A percentile compares a stretch with the other conserved stretches of the same genome.
These are phyloP conservation scores for Beta macrorhiza DNA, from an alignment of 179 eudicot genomes.

Conservation along the genomic window DNA sequence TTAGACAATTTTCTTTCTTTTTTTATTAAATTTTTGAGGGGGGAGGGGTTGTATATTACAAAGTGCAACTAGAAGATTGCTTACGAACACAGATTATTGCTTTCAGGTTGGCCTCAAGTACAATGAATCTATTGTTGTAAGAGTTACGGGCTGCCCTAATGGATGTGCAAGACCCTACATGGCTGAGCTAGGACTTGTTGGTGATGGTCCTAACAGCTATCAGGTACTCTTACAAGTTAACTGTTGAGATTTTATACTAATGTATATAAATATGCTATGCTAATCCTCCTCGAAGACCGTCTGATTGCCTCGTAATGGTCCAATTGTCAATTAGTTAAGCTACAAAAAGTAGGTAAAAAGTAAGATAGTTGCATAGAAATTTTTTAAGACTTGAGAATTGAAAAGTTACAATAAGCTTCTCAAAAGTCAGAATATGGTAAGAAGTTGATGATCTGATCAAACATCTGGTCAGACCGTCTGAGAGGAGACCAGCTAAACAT, in stretches of 20 bases:
- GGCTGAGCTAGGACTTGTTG: conserved; percentile 99
- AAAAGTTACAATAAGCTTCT: too few relatives aligned
- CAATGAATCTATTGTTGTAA: conserved; percentile 73
- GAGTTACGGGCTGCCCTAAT: conserved; percentile 97
- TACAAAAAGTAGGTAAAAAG: too few relatives aligned
- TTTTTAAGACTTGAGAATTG: too few relatives aligned
- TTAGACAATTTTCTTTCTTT: neutral
- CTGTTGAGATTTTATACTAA: neutral
- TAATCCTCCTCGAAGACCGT: too few relatives aligned
- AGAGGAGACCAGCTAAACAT: too few relatives aligned
- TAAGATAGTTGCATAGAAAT: too few relatives aligned
- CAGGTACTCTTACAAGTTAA: conserved; percentile 47
- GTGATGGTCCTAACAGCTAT: conserved; percentile 98
- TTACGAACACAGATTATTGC: conserved; percentile 13
- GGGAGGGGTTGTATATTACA: too few relatives aligned
- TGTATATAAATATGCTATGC: neutral
- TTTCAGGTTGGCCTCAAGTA: conserved; percentile 85
- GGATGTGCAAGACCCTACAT: conserved; percentile 99
- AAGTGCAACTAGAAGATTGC: conserved; percentile 14
- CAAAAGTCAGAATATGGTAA: too few relatives aligned
- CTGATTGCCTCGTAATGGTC: too few relatives aligned
- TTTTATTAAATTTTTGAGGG: neutral
- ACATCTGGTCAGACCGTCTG: too few relatives aligned
- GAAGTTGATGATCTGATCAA: too few relatives aligned
- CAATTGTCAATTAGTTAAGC: too few relatives aligned